A percentile compares a stretch with the other conserved stretches of the same genome.
Conservation (phyloP, 768 basidiomycete species). For the Leccinum variicolor region DNA sequence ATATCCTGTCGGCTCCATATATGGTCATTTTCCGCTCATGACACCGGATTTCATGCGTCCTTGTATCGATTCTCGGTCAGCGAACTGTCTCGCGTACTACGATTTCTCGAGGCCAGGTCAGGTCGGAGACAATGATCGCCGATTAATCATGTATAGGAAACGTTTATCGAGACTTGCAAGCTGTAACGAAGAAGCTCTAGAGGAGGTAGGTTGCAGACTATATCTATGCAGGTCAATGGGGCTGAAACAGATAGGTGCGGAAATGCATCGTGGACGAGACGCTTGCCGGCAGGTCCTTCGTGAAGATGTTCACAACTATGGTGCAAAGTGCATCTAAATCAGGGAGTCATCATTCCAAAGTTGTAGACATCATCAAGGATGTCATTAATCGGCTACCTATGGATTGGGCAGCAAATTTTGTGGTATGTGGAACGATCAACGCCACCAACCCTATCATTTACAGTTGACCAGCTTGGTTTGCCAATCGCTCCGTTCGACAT, state of each 20-base stretch:
- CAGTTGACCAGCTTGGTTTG: constrained; percentile 25
- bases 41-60: constrained; percentile 43
- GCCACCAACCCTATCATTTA: background rate
- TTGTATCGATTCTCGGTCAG: constrained; percentile 42
- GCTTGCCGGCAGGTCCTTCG: constrained; percentile 7
- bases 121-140: background rate
- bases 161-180: constrained; percentile 19
- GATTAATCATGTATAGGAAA: constrained; percentile 6
- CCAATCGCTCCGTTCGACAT: constrained; percentile 31
- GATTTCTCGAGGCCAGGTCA: constrained; percentile 51
- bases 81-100: constrained; percentile 43
- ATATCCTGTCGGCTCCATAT: constrained; percentile 61
- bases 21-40: constrained; percentile 82
- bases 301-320: constrained; percentile 4
- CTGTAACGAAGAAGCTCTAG: background rate
- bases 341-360: constrained; percentile 10
- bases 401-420: constrained; percentile 54
- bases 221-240: background rate
- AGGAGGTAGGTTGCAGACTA: constrained; percentile 11
- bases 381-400: constrained; percentile 63
- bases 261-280: constrained; percentile 14
- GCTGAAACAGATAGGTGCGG: constrained; percentile 6
- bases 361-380: constrained; percentile 61
- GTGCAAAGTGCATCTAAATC: constrained; percentile 12
- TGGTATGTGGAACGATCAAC: constrained; percentile 40